phyloP scores from a whole-genome alignment of 176 grass and related monocot species.

The Rhipidocladum racemiflorum region DNA sequence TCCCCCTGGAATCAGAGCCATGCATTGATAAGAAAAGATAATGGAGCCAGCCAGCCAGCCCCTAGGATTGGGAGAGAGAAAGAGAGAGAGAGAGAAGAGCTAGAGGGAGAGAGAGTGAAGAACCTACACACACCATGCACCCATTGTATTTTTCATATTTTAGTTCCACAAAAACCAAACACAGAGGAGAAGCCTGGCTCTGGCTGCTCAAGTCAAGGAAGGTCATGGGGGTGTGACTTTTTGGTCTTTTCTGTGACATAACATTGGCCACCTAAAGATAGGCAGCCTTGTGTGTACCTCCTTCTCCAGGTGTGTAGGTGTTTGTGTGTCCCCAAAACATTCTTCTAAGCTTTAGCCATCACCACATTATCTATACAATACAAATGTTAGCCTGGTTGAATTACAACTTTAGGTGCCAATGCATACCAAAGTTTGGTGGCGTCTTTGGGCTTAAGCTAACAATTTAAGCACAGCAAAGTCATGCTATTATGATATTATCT shows the following conservation, averaged over 20 bases:
- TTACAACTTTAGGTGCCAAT: conserved; percentile 9
- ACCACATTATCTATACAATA: neutral
- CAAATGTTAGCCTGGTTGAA: neutral
- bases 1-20: conserved; percentile 86
- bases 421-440: conserved; percentile 21
- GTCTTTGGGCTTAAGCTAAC: conserved; percentile 33
- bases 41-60: conserved; percentile 23
- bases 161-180: conserved; percentile 53
- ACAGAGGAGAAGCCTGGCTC: conserved; percentile 23
- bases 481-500: neutral
- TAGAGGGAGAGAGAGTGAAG: conserved; percentile 44
- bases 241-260: conserved; percentile 79
- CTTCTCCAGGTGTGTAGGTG: conserved; percentile 26
- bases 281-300: conserved; percentile 33
- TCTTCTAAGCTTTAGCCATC: conserved; percentile 27
- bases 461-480: neutral
- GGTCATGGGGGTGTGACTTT: conserved; percentile 48
- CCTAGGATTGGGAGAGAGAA: conserved; percentile 11
- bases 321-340: conserved; percentile 35
- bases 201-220: conserved; percentile 55
- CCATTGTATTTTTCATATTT: conserved; percentile 14
- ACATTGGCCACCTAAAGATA: conserved; percentile 51
- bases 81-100: neutral
- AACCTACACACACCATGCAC: conserved; percentile 33
- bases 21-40: conserved; percentile 73